Evolutionary conservation across 345 rosid genomes (phyloP), one percentile per base, ranked within the genome.

Genomic region (Hibiscus mutabilis): DNA sequence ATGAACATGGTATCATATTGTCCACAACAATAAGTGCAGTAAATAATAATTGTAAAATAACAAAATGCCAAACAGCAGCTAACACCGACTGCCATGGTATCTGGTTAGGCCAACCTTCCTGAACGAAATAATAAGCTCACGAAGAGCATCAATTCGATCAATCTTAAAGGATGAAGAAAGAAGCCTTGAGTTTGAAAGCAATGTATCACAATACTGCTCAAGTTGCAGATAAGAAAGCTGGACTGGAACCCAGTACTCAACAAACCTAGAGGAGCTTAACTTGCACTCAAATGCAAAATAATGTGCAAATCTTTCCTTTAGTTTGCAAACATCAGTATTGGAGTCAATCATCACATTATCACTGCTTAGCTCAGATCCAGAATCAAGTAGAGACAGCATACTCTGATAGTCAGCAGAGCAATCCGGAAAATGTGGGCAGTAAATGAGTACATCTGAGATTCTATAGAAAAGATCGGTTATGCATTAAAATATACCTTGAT

Each of bases 171-270:
- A 37, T 18, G 74, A 71, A 29, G 25, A 25, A 60, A 71, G 74
- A 46, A 46, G 33, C 57, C 31, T 10, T 27, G 74, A 71, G 59
- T 71, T 71, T 27, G 67, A 71, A 59, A 71, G 74, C 42, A 71
- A 19, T 18, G 60, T 60, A 27, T 66, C 66, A 60, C 74, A 71
- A 47, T 71, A 71, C 44, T 71, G 74, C 29, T 71, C 74, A 71
- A 71, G 74, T 71, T 71, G 74, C 68, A 71, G 58, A 47, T 60
- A 46, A 25, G 74, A 71, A 59, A 71, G 66, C n/a, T 71, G 37
- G 44, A 46, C 67, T 27, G 74, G 74, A 46, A 71, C 74, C 74
- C 74, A 71, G 13, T 71, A 71, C 67, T 71, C 74, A 59, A 27
- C 67, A 60, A 71, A 71, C 5, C 58, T 60, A 60, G 53, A 15